Conservation (phyloP, 768 basidiomycete genomes). For the Mrakia hoshinonis region DNA sequence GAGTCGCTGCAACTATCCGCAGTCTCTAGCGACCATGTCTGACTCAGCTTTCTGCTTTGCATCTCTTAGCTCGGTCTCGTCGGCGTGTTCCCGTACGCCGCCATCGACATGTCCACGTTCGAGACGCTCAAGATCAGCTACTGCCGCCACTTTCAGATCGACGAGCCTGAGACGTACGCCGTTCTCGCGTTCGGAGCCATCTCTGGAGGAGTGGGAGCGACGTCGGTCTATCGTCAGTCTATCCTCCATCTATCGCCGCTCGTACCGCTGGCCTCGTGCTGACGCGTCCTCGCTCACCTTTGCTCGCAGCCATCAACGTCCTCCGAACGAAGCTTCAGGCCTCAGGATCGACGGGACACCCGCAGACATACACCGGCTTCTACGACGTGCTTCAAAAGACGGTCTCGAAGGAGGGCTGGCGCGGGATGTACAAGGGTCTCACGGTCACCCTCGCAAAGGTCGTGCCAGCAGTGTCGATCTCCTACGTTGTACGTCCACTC, state of each 20-base stretch:
- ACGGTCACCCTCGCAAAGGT: constrained; percentile 93
- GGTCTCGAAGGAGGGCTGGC: constrained; percentile 76
- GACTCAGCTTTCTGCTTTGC: neutral
- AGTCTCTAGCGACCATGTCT: neutral
- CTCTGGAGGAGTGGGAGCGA: constrained; percentile 84
- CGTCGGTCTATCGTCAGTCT: constrained; percentile 64
- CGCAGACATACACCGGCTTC: constrained; percentile 79
- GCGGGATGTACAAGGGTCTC: constrained; percentile 83
- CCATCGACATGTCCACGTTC: constrained; percentile 85
- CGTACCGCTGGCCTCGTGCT: neutral
- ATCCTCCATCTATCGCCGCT: constrained; percentile 49
- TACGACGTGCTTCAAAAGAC: constrained; percentile 74
- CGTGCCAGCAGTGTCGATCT: constrained; percentile 91
- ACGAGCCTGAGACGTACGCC: constrained; percentile 82
- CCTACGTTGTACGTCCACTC: constrained; percentile 60
- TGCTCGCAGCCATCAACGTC: constrained; percentile 44
- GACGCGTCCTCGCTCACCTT: neutral
- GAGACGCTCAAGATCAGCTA: constrained; percentile 91
- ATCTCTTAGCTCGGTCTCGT: constrained; percentile 70
- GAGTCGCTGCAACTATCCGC: too few relatives aligned
- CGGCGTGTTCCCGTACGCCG: constrained; percentile 85
- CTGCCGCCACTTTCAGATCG: constrained; percentile 69
- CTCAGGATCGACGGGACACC: constrained; percentile 90
- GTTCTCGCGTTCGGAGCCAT: constrained; percentile 83
- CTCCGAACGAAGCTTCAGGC: constrained; percentile 92